phyloP scores from a whole-genome alignment of 1,284 basidiomycete species.

The Ustilago cynodontis region DNA sequence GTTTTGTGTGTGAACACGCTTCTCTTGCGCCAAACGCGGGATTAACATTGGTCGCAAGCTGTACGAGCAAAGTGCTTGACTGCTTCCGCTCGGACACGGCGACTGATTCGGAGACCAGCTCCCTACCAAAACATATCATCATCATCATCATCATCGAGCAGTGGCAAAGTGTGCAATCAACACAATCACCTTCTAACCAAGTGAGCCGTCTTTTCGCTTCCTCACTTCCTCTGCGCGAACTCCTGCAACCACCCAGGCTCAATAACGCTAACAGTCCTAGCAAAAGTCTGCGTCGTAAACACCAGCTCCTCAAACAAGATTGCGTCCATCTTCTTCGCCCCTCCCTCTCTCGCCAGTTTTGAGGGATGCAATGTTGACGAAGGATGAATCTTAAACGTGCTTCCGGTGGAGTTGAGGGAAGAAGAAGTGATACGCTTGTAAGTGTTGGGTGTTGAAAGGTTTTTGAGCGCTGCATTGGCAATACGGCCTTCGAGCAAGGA shows the following conservation, averaged over 20 bases:
- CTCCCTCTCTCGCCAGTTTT: constrained; percentile 30
- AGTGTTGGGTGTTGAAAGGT: constrained; percentile 51
- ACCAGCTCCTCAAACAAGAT: constrained; percentile 68
- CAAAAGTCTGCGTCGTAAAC: constrained; percentile 66
- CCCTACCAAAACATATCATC: too few relatives aligned
- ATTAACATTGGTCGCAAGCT: not conserved
- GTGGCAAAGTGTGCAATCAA: not conserved
- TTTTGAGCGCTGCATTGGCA: constrained; percentile 54
- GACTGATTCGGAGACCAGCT: too few relatives aligned
- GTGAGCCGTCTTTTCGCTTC: not conserved
- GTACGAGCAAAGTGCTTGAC: not conserved
- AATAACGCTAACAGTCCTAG: constrained; percentile 60
- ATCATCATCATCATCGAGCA: too few relatives aligned
- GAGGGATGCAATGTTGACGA: constrained; percentile 55
- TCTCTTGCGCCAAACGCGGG: too few relatives aligned
- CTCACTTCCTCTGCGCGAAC: constrained; percentile 22
- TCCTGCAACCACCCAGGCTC: constrained; percentile 64
- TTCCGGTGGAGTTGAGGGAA: constrained; percentile 17
- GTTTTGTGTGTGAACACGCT: not conserved
- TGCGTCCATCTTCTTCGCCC: constrained; percentile 28
- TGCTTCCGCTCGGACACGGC: not conserved
- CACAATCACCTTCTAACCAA: not conserved
- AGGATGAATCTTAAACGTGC: constrained; percentile 65
- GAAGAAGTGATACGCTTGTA: constrained; percentile 48
- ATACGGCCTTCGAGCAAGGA: constrained; percentile 56